Evolutionary conservation across 2,329 filamentous ascomycete genomes (phyloP), one percentile per base, ranked within the genome.

Genomic region (Graphiopsis chlorocephala): DNA sequence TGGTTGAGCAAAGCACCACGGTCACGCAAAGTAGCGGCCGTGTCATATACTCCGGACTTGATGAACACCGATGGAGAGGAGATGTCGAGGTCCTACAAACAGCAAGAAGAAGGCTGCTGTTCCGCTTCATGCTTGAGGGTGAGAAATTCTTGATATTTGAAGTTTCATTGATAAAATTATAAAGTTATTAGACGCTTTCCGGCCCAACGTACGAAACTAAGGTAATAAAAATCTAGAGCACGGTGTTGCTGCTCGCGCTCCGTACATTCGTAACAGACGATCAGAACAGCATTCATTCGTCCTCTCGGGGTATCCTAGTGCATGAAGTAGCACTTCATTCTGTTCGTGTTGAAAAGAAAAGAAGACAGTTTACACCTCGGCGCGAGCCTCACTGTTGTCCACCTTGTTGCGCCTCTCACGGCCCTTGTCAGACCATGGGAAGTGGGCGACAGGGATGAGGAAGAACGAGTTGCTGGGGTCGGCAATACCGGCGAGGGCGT

Each of bases 401-500:
- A 78, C 76, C 72, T 78, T 78, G 33, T 66, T 76, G 67, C 88
- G 85, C 66, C 76, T 77, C 77, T 87, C 84, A 68, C 85, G 86
- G 61, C 87, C 90, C 80, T 90, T 90, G 72, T 90, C 89, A 42
- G 91, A 94, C 94, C 94, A 97, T 62, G 93, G 94, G 84, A 97
- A 96, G 84, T 97, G 93, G 72, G 90, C 89, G 68, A 97, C 93
- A 60, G 93, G 94, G 67, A 96, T 87, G 78, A 95, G 84, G 84
- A 97, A 95, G 88, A 97, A 97, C 83, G 92, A 82, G 77, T 85
- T 85, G 66, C 77, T 80, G 65, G 78, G 78, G 72, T 85, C 83
- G n/a, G 82, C 82, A 67, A 85, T 80, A 81, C 83, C 83, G 52
- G 83, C 83, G 11, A 84, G 75, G 3, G 81, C 82, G 65, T 84